Conservation (phyloP, 495 filamentous ascomycete genomes). For the Aspergillus carlsbadensis region DNA sequence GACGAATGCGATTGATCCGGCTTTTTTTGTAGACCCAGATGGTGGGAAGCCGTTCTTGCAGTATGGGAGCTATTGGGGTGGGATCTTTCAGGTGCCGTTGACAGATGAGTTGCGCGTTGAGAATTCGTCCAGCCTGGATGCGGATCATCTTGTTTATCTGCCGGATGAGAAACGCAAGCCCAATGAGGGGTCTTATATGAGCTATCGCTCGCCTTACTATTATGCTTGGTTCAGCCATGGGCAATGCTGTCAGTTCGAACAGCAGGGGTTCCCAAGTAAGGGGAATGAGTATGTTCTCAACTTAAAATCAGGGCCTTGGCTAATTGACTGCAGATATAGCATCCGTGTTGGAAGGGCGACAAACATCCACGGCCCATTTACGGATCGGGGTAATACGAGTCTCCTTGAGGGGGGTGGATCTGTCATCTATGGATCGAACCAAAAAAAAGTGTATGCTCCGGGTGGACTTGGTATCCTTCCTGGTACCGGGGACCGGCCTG, state of each 20-base stretch:
- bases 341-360: conserved; percentile 44
- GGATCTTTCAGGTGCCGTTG: conserved; percentile 65
- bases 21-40: conserved; percentile 50
- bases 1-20: conserved; percentile 74
- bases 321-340: conserved; percentile 27
- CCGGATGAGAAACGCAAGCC: conserved; percentile 39
- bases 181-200: conserved; percentile 62
- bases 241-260: conserved; percentile 60
- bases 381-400: conserved; percentile 31
- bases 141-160: conserved; percentile 46
- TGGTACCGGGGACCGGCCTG: conserved; percentile 28
- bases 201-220: conserved; percentile 57
- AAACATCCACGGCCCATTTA: conserved; percentile 40
- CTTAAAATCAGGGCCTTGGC: background rate
- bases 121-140: conserved; percentile 37
- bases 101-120: conserved; percentile 39
- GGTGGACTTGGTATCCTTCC: conserved; percentile 43
- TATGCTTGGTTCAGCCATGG: conserved; percentile 73
- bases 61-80: conserved; percentile 74
- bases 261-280: conserved; percentile 39
- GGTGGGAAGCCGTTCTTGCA: conserved; percentile 54
- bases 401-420: conserved; percentile 43
- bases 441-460: conserved; percentile 46
- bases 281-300: conserved; percentile 59
- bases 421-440: conserved; percentile 45